Conservation (phyloP, 495 filamentous ascomycete genomes). For the Penicillium goetzii region DNA sequence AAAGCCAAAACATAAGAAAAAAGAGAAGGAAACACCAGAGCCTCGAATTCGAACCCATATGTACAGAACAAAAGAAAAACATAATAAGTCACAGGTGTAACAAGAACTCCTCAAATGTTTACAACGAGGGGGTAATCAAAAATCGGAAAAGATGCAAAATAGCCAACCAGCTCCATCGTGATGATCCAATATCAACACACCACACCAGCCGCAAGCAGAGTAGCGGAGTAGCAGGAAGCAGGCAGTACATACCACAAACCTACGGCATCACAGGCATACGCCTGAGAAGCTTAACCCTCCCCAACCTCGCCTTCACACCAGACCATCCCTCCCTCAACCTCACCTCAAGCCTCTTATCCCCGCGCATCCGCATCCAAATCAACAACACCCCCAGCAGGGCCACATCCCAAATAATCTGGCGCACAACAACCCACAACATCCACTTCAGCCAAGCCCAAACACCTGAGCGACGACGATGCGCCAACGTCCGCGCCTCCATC, state of each 20-base stretch:
- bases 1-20: constrained; percentile 11
- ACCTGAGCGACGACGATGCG: constrained; percentile 51
- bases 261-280: constrained; percentile 34
- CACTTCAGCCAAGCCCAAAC: constrained; percentile 73
- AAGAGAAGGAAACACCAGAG: constrained; percentile 17
- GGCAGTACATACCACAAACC: constrained; percentile 8
- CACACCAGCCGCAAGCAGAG: not conserved
- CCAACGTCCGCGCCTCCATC: constrained; percentile 63
- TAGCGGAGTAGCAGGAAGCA: not conserved
- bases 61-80: constrained; percentile 35
- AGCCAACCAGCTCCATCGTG: not conserved
- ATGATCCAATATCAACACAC: constrained; percentile 8
- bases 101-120: constrained; percentile 20
- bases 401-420: constrained; percentile 74
- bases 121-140: constrained; percentile 6
- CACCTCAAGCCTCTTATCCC: constrained; percentile 76
- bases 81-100: constrained; percentile 10
- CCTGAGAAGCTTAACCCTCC: constrained; percentile 47
- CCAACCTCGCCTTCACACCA: constrained; percentile 61
- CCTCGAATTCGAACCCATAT: constrained; percentile 36
- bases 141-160: constrained; percentile 2
- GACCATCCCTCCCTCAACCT: constrained; percentile 69
- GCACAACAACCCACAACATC: constrained; percentile 68
- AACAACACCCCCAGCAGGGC: constrained; percentile 70
- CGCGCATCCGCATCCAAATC: constrained; percentile 77